Percentiles rank a stretch among this genome's conserved stretches.
These are phyloP conservation scores for Mortierella sp. DNA, from an alignment of 371 early-diverging fungal genomes.

Conservation along the genomic window DNA sequence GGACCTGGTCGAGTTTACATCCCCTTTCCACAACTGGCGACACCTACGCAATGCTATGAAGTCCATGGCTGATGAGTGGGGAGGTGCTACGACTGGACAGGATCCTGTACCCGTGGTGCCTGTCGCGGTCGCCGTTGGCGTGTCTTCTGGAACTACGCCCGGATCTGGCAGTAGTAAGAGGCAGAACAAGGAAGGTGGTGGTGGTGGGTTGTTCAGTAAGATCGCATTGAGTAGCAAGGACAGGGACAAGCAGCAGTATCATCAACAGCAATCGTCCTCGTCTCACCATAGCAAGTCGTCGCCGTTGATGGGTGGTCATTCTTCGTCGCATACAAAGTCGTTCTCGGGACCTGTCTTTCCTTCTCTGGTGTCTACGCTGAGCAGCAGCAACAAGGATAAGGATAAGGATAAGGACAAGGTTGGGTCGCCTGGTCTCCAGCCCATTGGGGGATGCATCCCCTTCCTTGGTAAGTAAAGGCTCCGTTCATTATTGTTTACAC, in stretches of 20 bases:
- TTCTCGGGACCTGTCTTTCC: conserved; percentile 31
- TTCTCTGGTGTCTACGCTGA: conserved; percentile 28
- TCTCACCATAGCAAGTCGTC: not conserved
- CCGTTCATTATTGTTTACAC: no score
- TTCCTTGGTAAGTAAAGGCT: conserved; percentile 26
- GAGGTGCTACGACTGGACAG: conserved; percentile 31
- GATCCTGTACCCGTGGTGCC: not conserved
- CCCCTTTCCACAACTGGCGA: conserved; percentile 75
- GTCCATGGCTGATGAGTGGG: conserved; percentile 70
- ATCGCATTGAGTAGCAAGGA: conserved; percentile 29
- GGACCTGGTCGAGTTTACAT: conserved; percentile 71
- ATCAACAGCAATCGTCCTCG: conserved; percentile 3
- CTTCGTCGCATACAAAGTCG: conserved; percentile 16
- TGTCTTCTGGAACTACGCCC: not conserved
- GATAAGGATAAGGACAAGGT: conserved; percentile 8
- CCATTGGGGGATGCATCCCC: conserved; percentile 24
- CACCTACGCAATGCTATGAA: conserved; percentile 76
- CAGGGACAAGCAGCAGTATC: conserved; percentile 20
- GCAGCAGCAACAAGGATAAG: conserved; percentile 21
- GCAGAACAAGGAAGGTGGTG: conserved; percentile 7
- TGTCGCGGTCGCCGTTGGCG: not conserved
- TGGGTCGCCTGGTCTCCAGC: not conserved
- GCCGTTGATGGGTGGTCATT: not conserved
- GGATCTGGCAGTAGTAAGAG: not conserved
- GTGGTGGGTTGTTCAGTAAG: conserved; percentile 29